A percentile compares a stretch with the other conserved stretches of the same genome.
phyloP scores from a whole-genome alignment of 345 rosid species.

The Rhodomyrtus tomentosa region DNA sequence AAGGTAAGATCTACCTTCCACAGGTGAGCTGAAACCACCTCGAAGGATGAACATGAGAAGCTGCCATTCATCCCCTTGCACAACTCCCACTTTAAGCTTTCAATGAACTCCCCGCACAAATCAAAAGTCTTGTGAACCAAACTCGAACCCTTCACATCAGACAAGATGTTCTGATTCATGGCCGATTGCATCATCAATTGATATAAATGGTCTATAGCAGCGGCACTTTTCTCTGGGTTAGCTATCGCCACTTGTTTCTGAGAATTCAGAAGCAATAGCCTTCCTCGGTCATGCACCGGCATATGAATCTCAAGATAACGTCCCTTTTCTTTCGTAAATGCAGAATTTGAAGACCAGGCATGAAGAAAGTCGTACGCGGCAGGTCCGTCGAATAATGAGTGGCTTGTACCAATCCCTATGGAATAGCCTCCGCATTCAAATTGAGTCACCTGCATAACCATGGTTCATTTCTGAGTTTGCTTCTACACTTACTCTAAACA shows the following conservation, averaged over 20 bases:
- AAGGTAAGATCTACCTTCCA: conserved; percentile 42
- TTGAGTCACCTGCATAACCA: conserved; percentile 36
- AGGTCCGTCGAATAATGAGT: conserved; percentile 58
- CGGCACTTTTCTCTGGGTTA: conserved; percentile 13
- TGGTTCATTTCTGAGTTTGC: background rate
- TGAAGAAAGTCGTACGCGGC: conserved; percentile 37
- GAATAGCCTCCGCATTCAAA: conserved; percentile 68
- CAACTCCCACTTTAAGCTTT: conserved; percentile 32
- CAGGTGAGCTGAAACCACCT: conserved; percentile 48
- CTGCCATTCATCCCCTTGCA: background rate
- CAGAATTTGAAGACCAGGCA: conserved; percentile 44
- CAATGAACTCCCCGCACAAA: conserved; percentile 25
- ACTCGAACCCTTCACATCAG: conserved; percentile 6
- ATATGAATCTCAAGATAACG: background rate
- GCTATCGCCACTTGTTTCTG: background rate
- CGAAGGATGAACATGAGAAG: conserved; percentile 43
- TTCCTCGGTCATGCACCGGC: conserved; percentile 49
- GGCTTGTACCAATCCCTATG: conserved; percentile 52
- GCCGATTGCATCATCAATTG: conserved; percentile 38
- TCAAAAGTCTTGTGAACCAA: conserved; percentile 38
- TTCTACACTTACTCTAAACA: background rate
- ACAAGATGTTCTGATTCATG: background rate
- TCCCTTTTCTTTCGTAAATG: conserved; percentile 7
- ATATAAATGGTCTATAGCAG: conserved; percentile 56
- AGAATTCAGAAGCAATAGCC: conserved; percentile 1